Percentiles rank a stretch among this genome's conserved stretches.
phyloP scores from a whole-genome alignment of 1,139 yeast genomes.

The Candida frijolesensis region DNA sequence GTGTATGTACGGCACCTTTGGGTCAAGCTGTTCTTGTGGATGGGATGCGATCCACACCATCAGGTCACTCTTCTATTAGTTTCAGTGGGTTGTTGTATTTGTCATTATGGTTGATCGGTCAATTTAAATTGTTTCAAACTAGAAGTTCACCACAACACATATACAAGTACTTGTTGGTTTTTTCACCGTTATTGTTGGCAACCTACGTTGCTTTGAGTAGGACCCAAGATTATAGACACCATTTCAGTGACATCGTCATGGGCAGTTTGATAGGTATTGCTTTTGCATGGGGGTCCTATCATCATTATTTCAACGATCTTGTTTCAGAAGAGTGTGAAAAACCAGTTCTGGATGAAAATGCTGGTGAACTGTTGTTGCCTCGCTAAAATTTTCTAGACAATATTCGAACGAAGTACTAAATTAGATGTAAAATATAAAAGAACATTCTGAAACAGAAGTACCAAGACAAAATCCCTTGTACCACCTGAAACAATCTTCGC shows the following conservation, averaged over 20 bases:
- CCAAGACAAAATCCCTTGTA: background rate
- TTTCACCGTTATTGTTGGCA: constrained; percentile 34
- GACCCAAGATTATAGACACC: constrained; percentile 78
- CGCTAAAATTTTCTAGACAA: background rate
- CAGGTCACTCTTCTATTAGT: constrained; percentile 76
- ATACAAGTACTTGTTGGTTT: constrained; percentile 18
- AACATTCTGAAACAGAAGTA: background rate
- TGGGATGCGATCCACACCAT: constrained; percentile 80
- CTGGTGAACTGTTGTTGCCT: constrained; percentile 11
- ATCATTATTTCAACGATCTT: constrained; percentile 41
- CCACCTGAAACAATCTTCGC: background rate
- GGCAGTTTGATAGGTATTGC: constrained; percentile 49
- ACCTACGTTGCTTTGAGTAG: constrained; percentile 59
- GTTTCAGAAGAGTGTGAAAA: constrained; percentile 16
- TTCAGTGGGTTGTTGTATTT: constrained; percentile 68
- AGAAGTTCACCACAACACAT: constrained; percentile 15
- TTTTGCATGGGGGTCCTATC: constrained; percentile 31
- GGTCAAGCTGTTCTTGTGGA: constrained; percentile 60
- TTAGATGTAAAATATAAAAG: background rate
- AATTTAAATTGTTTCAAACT: constrained; percentile 28
- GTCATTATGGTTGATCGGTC: constrained; percentile 65
- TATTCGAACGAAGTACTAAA: background rate
- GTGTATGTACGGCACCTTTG: constrained; percentile 40
- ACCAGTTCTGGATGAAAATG: constrained; percentile 15
- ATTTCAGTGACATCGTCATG: constrained; percentile 63